Percentiles rank a stretch among this genome's conserved stretches.
Evolutionary conservation across 768 basidiomycete genomes (phyloP).

Genomic region (Agrocybe praecox): DNA sequence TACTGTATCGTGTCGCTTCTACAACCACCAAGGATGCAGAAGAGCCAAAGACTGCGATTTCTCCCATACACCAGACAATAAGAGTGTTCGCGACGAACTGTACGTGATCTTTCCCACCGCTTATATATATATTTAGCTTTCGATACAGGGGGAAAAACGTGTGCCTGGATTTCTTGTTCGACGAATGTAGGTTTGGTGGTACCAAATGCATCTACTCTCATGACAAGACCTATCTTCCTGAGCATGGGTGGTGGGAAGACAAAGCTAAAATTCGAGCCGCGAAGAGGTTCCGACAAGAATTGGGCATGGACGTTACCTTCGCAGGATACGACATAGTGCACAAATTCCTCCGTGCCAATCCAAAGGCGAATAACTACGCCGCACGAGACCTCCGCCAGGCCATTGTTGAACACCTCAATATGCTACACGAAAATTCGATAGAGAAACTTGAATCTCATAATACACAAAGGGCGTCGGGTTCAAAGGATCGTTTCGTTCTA

Average conservation of each 20-base stretch:
- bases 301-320: background rate
- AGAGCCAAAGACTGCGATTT: constrained; percentile 41
- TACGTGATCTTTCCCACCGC: constrained; percentile 25
- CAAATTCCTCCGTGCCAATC: constrained; percentile 4
- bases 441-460: background rate
- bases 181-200: constrained; percentile 37
- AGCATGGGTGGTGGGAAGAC: constrained; percentile 41
- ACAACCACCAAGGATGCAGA: constrained; percentile 50
- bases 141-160: constrained; percentile 47
- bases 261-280: constrained; percentile 16
- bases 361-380: constrained; percentile 13
- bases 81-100: constrained; percentile 53
- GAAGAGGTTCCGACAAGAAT: background rate
- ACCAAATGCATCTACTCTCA: constrained; percentile 45
- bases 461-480: background rate
- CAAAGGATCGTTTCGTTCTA: constrained; percentile 24
- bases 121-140: background rate
- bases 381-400: constrained; percentile 5
- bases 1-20: constrained; percentile 49
- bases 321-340: constrained; percentile 6
- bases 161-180: constrained; percentile 43
- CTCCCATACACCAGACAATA: constrained; percentile 53
- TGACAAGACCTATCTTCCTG: constrained; percentile 37
- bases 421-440: constrained; percentile 5
- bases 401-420: constrained; percentile 5